Percentiles rank a stretch among this genome's conserved stretches.
Conservation (phyloP, 2,329 filamentous ascomycete genomes). For the Byssoonygena ceratinophila region DNA sequence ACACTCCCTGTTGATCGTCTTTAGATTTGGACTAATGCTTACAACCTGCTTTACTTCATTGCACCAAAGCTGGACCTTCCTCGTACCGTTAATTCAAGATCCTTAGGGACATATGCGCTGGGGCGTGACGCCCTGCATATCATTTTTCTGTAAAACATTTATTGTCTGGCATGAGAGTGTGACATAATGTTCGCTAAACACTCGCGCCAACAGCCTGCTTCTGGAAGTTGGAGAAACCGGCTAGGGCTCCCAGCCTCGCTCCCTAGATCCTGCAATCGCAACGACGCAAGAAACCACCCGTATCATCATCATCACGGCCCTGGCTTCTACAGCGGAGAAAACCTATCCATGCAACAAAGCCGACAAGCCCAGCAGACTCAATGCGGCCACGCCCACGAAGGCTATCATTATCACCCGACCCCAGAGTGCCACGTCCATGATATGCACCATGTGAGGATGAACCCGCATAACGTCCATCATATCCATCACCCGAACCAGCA, state of each 20-base stretch:
- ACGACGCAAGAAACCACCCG: neutral
- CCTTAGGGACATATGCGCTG: neutral
- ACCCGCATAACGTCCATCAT: neutral
- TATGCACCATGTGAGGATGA: neutral
- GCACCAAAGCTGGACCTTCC: neutral
- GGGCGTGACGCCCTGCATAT: neutral
- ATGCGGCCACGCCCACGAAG: neutral
- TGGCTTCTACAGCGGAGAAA: slow-evolving; percentile 7
- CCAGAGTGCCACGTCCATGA: neutral
- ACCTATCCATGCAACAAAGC: neutral
- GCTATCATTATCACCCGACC: neutral
- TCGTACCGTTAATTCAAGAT: neutral
- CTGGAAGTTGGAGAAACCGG: neutral
- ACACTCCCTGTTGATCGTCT: neutral
- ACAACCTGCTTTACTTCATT: neutral
- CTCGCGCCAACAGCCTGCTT: neutral
- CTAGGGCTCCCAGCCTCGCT: neutral
- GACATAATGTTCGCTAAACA: neutral
- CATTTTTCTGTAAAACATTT: neutral
- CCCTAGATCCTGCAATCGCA: neutral
- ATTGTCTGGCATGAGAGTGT: neutral
- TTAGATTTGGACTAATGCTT: neutral
- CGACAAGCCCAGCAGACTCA: neutral
- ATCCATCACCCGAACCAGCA: neutral
- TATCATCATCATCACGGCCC: neutral